Evolutionary conservation across 2,329 filamentous ascomycete genomes (phyloP).

Genomic region (Ophiostoma ips): DNA sequence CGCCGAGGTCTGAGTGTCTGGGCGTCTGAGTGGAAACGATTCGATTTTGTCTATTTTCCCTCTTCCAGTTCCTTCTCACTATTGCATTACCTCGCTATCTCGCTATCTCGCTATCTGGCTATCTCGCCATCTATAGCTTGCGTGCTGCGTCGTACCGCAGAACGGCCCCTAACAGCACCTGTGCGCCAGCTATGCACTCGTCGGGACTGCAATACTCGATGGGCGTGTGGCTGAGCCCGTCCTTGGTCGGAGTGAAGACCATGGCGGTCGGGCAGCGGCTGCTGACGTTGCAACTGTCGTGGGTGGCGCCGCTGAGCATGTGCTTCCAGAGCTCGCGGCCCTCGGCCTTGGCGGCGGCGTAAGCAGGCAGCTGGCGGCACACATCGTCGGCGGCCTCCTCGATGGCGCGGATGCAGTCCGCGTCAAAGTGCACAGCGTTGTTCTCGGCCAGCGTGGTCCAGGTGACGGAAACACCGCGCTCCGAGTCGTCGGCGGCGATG

Average conservation of each 20-base stretch:
- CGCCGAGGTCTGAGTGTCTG: not conserved
- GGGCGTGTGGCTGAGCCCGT: slow-evolving; percentile 25
- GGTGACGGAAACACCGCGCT: slow-evolving; percentile 27
- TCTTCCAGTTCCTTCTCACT: slow-evolving; percentile 1
- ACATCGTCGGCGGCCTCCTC: slow-evolving; percentile 35
- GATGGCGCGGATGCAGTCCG: slow-evolving; percentile 53
- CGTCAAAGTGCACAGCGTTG: slow-evolving; percentile 49
- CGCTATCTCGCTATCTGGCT: too few relatives aligned
- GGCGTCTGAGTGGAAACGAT: not conserved
- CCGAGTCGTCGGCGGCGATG: slow-evolving; percentile 42
- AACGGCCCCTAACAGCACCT: slow-evolving; percentile 18
- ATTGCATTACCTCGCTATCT: too few relatives aligned
- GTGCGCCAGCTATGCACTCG: slow-evolving; percentile 21
- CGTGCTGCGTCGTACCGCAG: slow-evolving; percentile 14
- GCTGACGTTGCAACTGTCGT: slow-evolving; percentile 25
- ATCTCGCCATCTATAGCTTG: not conserved
- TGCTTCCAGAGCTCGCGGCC: not conserved
- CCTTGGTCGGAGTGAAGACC: slow-evolving; percentile 25
- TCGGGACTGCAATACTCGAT: slow-evolving; percentile 22
- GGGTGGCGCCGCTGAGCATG: slow-evolving; percentile 25
- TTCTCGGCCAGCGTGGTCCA: slow-evolving; percentile 49
- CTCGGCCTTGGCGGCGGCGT: not conserved
- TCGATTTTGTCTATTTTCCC: slow-evolving; percentile 11
- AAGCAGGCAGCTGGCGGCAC: not conserved
- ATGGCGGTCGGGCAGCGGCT: slow-evolving; percentile 23